phyloP scores from a whole-genome alignment of 257 asterid species.

The Thymus mandschuricus region DNA sequence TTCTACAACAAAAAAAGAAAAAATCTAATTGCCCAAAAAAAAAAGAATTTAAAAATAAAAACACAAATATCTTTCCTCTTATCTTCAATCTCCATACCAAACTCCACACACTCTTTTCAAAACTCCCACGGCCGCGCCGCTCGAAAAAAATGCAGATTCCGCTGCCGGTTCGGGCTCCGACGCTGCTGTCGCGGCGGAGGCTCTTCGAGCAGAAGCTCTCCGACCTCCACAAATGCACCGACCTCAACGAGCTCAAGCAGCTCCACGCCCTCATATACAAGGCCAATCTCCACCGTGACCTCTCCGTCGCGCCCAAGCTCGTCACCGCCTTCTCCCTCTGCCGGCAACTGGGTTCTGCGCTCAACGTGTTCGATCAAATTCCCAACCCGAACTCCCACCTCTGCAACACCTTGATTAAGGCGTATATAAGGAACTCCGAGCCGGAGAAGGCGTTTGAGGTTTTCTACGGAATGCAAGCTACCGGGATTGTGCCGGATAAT shows the following conservation, averaged over 20 bases:
- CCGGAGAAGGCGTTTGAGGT: constrained; percentile 50
- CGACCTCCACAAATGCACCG: constrained; percentile 67
- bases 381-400: constrained; percentile 49
- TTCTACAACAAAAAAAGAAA: too few relatives aligned
- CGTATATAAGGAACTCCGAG: constrained; percentile 49
- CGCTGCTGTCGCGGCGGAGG: constrained; percentile 65
- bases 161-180: constrained; percentile 61
- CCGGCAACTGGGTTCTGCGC: constrained; percentile 51
- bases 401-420: constrained; percentile 60
- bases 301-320: constrained; percentile 65
- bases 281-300: constrained; percentile 61
- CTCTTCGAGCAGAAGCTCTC: constrained; percentile 59
- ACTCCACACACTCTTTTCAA: constrained; percentile 21
- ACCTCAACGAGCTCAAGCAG: constrained; percentile 59
- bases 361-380: constrained; percentile 60
- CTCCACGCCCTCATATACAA: constrained; percentile 70
- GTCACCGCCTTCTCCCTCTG: constrained; percentile 65
- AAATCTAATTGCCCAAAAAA: too few relatives aligned
- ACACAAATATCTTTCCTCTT: constrained; percentile 7
- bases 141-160: constrained; percentile 55
- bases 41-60: too few relatives aligned
- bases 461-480: constrained; percentile 52
- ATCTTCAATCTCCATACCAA: constrained; percentile 23
- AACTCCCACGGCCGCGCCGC: constrained; percentile 18
- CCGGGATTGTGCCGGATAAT: constrained; percentile 62